phyloP scores from a whole-genome alignment of 2,329 filamentous ascomycete species.

The Mollisia scopiformis region DNA sequence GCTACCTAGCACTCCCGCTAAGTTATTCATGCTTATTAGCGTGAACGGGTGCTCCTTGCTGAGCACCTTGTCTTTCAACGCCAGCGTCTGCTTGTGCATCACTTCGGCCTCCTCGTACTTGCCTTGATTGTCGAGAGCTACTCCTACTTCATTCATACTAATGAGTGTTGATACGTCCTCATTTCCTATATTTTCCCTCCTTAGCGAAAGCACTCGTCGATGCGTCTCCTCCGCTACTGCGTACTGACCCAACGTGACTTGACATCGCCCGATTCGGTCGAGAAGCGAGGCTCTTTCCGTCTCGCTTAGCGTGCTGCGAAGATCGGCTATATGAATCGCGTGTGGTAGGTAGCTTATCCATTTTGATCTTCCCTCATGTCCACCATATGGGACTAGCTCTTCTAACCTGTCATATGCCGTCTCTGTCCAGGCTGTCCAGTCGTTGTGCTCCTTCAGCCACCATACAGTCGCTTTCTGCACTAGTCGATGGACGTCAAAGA shows the following conservation, averaged over 20 bases:
- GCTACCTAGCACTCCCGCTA: not conserved
- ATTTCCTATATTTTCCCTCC: not conserved
- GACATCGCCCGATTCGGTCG: not conserved
- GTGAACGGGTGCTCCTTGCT: conserved; percentile 15
- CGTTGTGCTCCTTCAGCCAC: conserved; percentile 20
- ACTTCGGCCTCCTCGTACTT: conserved; percentile 9
- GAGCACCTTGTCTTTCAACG: not conserved
- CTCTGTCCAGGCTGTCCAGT: conserved; percentile 11
- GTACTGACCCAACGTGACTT: not conserved
- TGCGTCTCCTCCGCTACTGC: not conserved
- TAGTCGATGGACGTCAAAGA: conserved; percentile 24
- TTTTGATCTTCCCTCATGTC: conserved; percentile 16
- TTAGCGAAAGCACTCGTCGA: not conserved
- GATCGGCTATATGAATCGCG: conserved; percentile 5
- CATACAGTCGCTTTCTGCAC: conserved; percentile 24
- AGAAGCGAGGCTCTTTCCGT: not conserved
- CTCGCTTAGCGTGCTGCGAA: not conserved
- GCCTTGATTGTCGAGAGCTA: not conserved
- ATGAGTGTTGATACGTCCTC: not conserved
- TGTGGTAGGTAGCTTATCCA: conserved; percentile 25
- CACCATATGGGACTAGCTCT: conserved; percentile 19
- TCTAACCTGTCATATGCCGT: conserved; percentile 15
- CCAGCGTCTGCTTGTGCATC: conserved; percentile 4
- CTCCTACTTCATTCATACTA: not conserved
- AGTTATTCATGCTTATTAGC: conserved; percentile 13